Evolutionary conservation across 495 filamentous ascomycete genomes (phyloP), one percentile per base, ranked within the genome.

Genomic region (Xylaria curta): DNA sequence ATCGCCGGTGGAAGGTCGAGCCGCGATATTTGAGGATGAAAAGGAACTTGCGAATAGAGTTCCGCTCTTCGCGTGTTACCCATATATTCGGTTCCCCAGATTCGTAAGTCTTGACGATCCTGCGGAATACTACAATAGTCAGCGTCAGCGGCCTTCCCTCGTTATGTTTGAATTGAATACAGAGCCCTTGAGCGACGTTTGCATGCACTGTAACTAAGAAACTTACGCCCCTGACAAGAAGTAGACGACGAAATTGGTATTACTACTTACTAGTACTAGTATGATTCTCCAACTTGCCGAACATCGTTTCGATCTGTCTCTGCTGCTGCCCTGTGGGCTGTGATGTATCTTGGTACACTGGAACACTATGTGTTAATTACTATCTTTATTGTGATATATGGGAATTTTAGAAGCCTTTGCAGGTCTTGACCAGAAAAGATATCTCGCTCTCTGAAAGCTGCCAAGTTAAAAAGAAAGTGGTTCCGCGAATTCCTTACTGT

Each of bases 11-110:
- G 51, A 85, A 84, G 8, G 38, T 46, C 1, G 49, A 51, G 51
- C 73, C 74, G 24, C 87, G 83, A 68, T 86, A 88, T 62, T 83
- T 85, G 78, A 89, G 83, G 21, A 89, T 77, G 76, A 87, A 88
- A 19, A 88, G 76, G 68, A 89, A 88, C 63, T 86, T 88, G 69
- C 86, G 83, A 28, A 88, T 66, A 6, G 73, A 28, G 69, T 87
- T 75, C 59, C 76, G 76, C 54, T 88, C 81, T 6, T 53, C 51
- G 4, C 85, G 81, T 10, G 75, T 78, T 12, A 88, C 69, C 75
- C 74, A 80, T 4, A 86, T 42, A 0, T 44, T 74, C 0, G 44
- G n/a, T 7, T 79, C 65, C 0, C 75, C 72, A 17, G 71, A n/a
- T 56, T 76, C 73, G 31, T 70, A 75, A 2, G 78, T 76, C 61